Percentiles rank a stretch among this genome's conserved stretches.
Conservation (phyloP, 495 filamentous ascomycete species). For the Neurospora tetrasperma region DNA sequence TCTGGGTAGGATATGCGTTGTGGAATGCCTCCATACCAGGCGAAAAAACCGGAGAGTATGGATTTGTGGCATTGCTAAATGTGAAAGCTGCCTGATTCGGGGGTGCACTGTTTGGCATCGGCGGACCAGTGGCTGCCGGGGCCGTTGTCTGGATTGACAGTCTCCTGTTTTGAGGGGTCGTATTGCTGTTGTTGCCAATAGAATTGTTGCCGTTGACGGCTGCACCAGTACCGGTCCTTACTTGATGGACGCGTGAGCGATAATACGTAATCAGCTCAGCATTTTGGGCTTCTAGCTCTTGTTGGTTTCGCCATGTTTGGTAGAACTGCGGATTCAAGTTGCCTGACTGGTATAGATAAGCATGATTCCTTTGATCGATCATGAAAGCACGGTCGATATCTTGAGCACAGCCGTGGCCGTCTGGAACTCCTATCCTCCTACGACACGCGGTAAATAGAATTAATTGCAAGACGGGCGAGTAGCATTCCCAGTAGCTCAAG, state of each 20-base stretch:
- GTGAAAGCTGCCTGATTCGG: not conserved
- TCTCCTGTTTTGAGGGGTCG: not conserved
- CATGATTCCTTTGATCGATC: constrained; percentile 20
- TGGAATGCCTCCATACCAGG: not conserved
- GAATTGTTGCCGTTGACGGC: not conserved
- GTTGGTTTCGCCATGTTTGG: not conserved
- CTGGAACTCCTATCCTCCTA: constrained; percentile 24
- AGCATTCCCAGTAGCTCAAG: constrained; percentile 33
- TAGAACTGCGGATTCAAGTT: not conserved
- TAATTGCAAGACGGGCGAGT: constrained; percentile 45
- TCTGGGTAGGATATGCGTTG: not conserved
- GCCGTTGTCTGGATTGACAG: not conserved
- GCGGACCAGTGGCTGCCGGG: not conserved
- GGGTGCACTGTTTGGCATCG: not conserved
- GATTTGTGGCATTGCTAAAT: not conserved
- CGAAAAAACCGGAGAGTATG: not conserved
- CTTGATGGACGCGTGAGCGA: not conserved
- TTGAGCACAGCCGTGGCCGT: constrained; percentile 5
- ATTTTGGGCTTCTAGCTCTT: not conserved
- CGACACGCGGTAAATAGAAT: constrained; percentile 51
- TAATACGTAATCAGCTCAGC: not conserved
- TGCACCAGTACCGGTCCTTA: not conserved
- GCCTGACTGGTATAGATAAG: not conserved
- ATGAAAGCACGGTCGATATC: constrained; percentile 30
- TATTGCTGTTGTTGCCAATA: not conserved